Evolutionary conservation across 2,329 filamentous ascomycete genomes (phyloP).

Genomic region (Neospermospora avenae): DNA sequence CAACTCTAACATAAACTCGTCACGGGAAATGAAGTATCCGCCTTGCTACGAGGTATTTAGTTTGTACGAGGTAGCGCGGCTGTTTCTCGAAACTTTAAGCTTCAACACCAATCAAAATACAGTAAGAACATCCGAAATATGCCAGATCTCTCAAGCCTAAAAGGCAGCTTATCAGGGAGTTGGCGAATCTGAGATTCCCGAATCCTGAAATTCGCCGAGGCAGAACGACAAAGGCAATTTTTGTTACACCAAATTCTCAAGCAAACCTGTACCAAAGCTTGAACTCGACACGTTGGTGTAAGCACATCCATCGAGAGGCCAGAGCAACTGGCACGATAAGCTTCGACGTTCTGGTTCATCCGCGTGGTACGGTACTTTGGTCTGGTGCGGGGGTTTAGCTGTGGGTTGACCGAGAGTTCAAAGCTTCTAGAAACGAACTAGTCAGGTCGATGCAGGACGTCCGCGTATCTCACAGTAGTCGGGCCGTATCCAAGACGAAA

Average conservation of each 20-base stretch:
- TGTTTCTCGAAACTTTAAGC: conserved; percentile 8
- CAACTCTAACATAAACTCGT: too few relatives aligned
- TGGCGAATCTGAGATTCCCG: not conserved
- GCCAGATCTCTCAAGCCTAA: not conserved
- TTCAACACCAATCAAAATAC: not conserved
- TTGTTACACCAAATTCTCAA: not conserved
- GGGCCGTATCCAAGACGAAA: conserved; percentile 4
- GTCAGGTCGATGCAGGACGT: not conserved
- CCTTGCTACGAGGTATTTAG: too few relatives aligned
- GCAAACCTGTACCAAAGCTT: not conserved
- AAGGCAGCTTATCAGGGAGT: not conserved
- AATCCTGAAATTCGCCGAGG: not conserved
- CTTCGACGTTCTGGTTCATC: not conserved
- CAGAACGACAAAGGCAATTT: not conserved
- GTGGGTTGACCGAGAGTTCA: conserved; percentile 10
- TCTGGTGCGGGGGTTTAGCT: not conserved
- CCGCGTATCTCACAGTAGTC: not conserved
- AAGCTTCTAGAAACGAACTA: conserved; percentile 21
- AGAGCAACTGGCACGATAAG: not conserved
- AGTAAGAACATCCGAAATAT: not conserved
- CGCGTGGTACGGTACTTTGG: not conserved
- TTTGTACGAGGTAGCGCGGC: too few relatives aligned
- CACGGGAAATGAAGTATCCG: too few relatives aligned
- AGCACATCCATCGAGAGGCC: too few relatives aligned
- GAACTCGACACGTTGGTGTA: not conserved